Conservation (phyloP, 2,329 filamentous ascomycete species). For the Akanthomyces muscarius region DNA sequence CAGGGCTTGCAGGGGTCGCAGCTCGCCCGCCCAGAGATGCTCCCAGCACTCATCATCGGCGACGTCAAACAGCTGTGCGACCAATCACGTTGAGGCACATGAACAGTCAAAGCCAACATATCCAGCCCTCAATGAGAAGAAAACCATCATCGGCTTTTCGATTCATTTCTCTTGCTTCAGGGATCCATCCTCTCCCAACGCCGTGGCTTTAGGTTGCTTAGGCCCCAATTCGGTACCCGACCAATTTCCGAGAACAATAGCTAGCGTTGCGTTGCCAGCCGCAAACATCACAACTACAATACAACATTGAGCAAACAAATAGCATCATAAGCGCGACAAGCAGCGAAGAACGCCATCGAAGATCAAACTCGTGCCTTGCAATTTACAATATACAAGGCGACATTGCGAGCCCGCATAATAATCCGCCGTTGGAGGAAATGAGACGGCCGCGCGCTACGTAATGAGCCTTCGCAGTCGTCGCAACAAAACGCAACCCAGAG, state of each 20-base stretch:
- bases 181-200: not conserved
- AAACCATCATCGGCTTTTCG: not conserved
- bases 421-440: not conserved
- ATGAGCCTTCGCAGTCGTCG: constrained; percentile 16
- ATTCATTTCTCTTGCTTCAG: not conserved
- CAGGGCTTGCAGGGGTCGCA: too few species aligned
- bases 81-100: too few species aligned
- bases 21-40: too few species aligned
- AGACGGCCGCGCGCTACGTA: constrained; percentile 8
- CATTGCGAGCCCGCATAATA: not conserved
- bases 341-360: not conserved
- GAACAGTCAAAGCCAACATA: not conserved
- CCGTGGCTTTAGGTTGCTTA: not conserved
- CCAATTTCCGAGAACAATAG: constrained; percentile 23
- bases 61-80: too few species aligned
- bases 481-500: constrained; percentile 12
- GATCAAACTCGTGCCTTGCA: not conserved
- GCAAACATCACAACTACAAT: constrained; percentile 11
- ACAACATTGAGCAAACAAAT: constrained; percentile 3
- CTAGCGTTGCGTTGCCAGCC: not conserved
- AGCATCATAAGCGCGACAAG: not conserved
- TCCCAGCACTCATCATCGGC: too few species aligned
- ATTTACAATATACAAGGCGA: constrained; percentile 1
- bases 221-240: constrained; percentile 21
- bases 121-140: not conserved